Percentiles rank a stretch among this genome's conserved stretches.
These are phyloP conservation scores for Solanum hybrid DNA, from an alignment of 305 asterid species.

Conservation along the genomic window DNA sequence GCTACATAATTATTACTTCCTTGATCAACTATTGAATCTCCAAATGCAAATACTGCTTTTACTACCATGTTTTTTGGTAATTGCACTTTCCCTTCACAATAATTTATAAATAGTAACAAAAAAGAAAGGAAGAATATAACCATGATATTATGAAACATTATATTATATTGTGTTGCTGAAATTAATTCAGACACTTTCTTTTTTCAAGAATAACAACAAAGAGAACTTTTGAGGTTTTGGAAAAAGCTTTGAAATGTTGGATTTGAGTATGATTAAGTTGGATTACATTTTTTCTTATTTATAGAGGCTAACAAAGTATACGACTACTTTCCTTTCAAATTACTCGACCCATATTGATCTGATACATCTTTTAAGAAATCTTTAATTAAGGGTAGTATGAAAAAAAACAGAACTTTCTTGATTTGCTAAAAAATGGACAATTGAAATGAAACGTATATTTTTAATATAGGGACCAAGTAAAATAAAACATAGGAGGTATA, in stretches of 20 bases:
- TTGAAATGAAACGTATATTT: too few relatives aligned
- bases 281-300: not conserved
- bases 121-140: not conserved
- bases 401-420: not conserved
- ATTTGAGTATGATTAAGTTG: not conserved
- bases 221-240: not conserved
- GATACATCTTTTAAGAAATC: not conserved
- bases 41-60: constrained; percentile 59
- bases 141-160: not conserved
- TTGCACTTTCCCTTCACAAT: constrained; percentile 27
- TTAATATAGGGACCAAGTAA: not conserved
- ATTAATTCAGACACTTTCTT: not conserved
- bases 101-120: constrained; percentile 1
- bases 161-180: not conserved
- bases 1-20: constrained; percentile 52
- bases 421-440: not conserved
- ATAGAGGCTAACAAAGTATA: not conserved
- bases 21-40: constrained; percentile 68
- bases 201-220: not conserved
- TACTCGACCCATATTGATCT: not conserved
- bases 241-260: not conserved
- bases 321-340: not conserved
- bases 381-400: not conserved
- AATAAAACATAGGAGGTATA: too few relatives aligned
- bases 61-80: constrained; percentile 38